Base-by-base conservation (phyloP, 768 basidiomycete genomes). In the Rhodosporidiobolus odoratus region DNA sequence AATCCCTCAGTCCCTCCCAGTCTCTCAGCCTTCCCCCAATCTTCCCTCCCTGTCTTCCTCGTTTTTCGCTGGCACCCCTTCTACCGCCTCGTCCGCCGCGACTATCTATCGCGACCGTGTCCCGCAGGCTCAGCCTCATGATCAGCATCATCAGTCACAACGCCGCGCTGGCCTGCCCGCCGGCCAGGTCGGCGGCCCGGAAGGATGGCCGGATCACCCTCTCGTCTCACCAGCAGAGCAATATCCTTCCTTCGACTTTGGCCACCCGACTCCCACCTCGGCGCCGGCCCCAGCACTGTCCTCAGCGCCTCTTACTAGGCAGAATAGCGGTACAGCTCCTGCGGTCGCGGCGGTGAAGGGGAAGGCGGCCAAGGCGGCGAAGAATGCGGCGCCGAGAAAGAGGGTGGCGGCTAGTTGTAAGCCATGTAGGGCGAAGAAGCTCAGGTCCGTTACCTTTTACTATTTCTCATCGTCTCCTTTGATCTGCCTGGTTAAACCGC, bases 341-440 rank as follows among this genome's bases (percentile, higher is more conserved):
- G 48, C 48, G 12, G 21, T 17, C 23, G 48, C 12, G 52, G 19
- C 52, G 27, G 52, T 15, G 3, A 35, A 34, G 16, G 30, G 16
- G 16, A 56, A 56, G 32, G 54, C 52, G 8, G 6, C 52, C 27
- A 57, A 35, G 35, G 13, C 56, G 17, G 27, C 37, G 32, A 32
- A 32, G 59, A 34, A 50, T 21, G 59, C 35, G 47, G 59, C 67
- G 4, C 41, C 59, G 35, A 35, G 69, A 2, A 65, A 66, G 30
- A 41, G 69, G 0, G 65, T 65, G 0, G 64, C 69, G 17, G 69
- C 69, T n/a, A 61, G 59, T 12, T 71, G 69, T 40, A 58, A 54
- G 7, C 69, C 69, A 13, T 72, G 69, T 37, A 16, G 69, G 25
- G 59, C 60, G 60, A 71, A 71, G 69, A 71, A 71, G 59, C 61